Percentiles rank a stretch among this genome's conserved stretches.
These are phyloP conservation scores for Scheffersomyces illinoinensis DNA, from an alignment of 1,139 yeast genomes.

Conservation along the genomic window DNA sequence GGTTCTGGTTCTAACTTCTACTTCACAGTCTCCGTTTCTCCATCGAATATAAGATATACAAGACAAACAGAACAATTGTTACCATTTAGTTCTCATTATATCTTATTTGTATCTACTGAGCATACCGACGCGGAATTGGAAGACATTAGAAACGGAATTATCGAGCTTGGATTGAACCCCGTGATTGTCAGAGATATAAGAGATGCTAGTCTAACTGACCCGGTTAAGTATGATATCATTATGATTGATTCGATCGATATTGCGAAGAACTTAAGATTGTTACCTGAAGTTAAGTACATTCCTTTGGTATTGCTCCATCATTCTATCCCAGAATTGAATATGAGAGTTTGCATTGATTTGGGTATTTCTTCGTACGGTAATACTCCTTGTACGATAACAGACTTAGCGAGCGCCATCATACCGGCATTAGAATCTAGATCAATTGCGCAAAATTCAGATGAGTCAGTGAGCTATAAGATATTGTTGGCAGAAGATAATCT, in stretches of 20 bases:
- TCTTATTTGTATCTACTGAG: constrained; percentile 67
- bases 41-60: constrained; percentile 64
- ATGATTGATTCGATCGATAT: constrained; percentile 78
- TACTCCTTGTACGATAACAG: constrained; percentile 81
- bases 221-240: constrained; percentile 72
- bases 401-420: constrained; percentile 76
- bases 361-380: constrained; percentile 89
- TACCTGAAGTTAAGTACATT: constrained; percentile 76
- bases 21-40: constrained; percentile 76
- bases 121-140: constrained; percentile 54
- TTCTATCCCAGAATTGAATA: constrained; percentile 74
- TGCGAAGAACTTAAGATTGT: constrained; percentile 65
- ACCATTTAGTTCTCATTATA: constrained; percentile 72
- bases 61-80: constrained; percentile 68
- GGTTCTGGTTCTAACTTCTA: constrained; percentile 84
- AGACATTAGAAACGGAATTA: constrained; percentile 42
- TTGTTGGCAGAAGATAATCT: constrained; percentile 84
- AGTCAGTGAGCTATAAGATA: constrained; percentile 71
- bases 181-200: constrained; percentile 51
- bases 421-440: constrained; percentile 85
- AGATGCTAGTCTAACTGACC: constrained; percentile 52
- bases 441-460: constrained; percentile 78
- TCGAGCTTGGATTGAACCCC: constrained; percentile 49
- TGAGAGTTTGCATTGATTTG: constrained; percentile 78
- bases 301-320: constrained; percentile 80